Evolutionary conservation across 2,329 filamentous ascomycete genomes (phyloP), one percentile per base, ranked within the genome.

Genomic region (Coniella lustricola): DNA sequence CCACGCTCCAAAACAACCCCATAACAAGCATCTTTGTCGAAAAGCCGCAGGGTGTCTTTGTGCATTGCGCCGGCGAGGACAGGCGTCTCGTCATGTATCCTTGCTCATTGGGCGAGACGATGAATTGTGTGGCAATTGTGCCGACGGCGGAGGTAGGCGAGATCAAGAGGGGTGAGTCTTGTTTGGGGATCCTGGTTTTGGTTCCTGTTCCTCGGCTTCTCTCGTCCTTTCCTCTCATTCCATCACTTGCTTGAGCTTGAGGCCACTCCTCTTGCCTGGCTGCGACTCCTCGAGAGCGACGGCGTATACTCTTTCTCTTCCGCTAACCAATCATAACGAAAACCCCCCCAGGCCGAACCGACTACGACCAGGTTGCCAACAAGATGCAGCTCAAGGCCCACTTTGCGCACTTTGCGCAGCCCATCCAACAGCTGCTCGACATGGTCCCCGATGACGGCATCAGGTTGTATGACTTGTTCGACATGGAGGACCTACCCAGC

Each of bases 401-500:
- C 31, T 50, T 50, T 40, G 21, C 12, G 7, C 20, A 29, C 3
- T 52, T 49, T 31, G 13, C 34, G 3, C 14, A 21, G 13, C 31
- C 47, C 0, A 29, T 52, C 14, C 47, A 32, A 31, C 44, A 35
- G 4, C 37, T 52, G 13, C 44, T 52, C 4, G 50, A 52, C 3
- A 44, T 34, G 31, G 35, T 40, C 3, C 43, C 47, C 3, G 47
- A 50, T 16, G 47, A 50, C 5, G 35, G 35, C 4, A 18, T 50
- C 10, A 50, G 40, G 44, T 7, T 52, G 10, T 52, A 48, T 47
- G 47, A 52, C 9, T 32, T 52, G 17, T 3, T 52, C 16, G 47
- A 52, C 18, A 52, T 52, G 50, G 50, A 52, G n/a, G 34, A 50
- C 9, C 35, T 44, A n/a, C 43, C 50, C 10, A 52, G 48, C 16